A percentile compares a stretch with the other conserved stretches of the same genome.
Evolutionary conservation across 768 basidiomycete genomes (phyloP).

Genomic region (Mycena capillaripes): DNA sequence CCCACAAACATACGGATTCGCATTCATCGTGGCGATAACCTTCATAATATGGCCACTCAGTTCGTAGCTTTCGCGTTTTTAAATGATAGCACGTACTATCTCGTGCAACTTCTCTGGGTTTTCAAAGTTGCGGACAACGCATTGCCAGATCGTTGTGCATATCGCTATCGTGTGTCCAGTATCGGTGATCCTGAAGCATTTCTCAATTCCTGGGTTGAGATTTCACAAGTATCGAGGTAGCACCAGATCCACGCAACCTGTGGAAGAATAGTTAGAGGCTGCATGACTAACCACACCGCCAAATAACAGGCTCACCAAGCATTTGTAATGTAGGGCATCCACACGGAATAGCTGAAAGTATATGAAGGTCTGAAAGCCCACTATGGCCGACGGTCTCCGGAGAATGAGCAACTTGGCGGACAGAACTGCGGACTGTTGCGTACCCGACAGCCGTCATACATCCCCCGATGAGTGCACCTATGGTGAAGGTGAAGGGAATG

Average conservation of each 20-base stretch:
- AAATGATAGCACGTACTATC: background rate
- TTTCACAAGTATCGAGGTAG: too few species aligned
- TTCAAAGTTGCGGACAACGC: conserved; percentile 51
- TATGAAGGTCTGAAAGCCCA: conserved; percentile 24
- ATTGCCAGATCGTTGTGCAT: conserved; percentile 55
- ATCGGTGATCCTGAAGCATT: conserved; percentile 54
- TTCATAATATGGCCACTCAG: too few species aligned
- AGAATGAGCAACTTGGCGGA: background rate
- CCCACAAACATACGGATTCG: conserved; percentile 32
- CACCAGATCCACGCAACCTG: conserved; percentile 25
- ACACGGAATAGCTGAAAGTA: conserved; percentile 21
- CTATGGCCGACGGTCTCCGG: conserved; percentile 5
- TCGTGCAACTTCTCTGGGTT: background rate
- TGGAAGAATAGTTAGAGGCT: too few species aligned
- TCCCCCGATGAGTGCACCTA: background rate
- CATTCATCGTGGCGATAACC: conserved; percentile 15
- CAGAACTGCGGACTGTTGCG: background rate
- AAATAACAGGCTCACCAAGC: conserved; percentile 5
- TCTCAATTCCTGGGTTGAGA: too few species aligned
- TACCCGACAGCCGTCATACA: background rate
- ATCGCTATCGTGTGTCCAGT: conserved; percentile 53
- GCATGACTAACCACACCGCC: too few species aligned
- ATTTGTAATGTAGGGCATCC: conserved; percentile 15
- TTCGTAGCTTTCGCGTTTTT: background rate
- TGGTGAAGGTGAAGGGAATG: background rate